phyloP scores from a whole-genome alignment of 2,329 filamentous ascomycete species.

The Aureobasidium sp. region DNA sequence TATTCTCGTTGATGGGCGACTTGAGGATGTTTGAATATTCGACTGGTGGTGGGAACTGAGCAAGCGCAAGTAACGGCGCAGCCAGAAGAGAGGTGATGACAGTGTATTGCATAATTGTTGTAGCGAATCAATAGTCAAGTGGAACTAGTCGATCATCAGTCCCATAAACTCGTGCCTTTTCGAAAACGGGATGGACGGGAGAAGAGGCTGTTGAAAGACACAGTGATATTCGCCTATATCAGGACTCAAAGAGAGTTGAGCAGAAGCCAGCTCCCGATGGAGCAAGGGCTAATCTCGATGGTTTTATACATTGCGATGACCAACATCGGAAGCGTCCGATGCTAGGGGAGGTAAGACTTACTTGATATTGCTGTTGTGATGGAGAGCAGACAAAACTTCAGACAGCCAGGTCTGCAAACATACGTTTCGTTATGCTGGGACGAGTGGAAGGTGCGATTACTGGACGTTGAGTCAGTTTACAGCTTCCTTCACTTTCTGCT shows the following conservation, averaged over 20 bases:
- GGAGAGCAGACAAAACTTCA: background rate
- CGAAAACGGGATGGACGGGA: background rate
- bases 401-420: background rate
- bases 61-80: slow-evolving; percentile 17
- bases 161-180: background rate
- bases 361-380: background rate
- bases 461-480: background rate
- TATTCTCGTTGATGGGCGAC: slow-evolving; percentile 56
- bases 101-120: background rate
- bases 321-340: background rate
- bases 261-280: no score
- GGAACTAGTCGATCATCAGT: background rate
- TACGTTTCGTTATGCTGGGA: background rate
- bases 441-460: background rate
- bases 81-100: background rate
- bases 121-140: background rate
- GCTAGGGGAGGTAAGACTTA: background rate
- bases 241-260: no score
- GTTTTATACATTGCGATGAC: background rate
- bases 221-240: background rate
- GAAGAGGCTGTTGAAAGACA: background rate
- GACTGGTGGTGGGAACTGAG: slow-evolving; percentile 35
- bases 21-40: slow-evolving; percentile 46
- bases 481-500: background rate
- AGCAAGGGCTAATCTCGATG: background rate